Evolutionary conservation across 192 early-diverging fungal genomes (phyloP).

Genomic region (Thoreauomyces humboldtii): DNA sequence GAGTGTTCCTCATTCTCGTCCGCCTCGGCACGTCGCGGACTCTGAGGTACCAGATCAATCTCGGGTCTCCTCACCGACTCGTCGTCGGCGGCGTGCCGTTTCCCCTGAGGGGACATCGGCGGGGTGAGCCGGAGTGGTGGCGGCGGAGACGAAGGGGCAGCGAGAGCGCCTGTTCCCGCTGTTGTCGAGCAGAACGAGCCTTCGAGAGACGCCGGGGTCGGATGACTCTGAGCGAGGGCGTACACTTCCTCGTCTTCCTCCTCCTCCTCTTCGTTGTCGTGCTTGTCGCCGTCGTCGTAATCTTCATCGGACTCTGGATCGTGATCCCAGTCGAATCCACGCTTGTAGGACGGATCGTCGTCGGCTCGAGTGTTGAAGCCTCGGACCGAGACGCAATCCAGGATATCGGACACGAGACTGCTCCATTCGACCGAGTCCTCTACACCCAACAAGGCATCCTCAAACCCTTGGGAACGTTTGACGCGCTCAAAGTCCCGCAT

Average conservation of each 20-base stretch:
- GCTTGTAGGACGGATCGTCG: neutral
- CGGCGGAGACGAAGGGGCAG: neutral
- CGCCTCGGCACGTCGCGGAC: too few species aligned
- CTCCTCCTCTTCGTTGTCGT: neutral
- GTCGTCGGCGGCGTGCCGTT: neutral
- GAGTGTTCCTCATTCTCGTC: too few species aligned
- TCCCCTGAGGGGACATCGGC: neutral
- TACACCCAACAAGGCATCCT: neutral
- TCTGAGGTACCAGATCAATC: too few species aligned
- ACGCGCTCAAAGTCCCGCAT: neutral
- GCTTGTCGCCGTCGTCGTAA: neutral
- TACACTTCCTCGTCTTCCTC: slow-evolving; percentile 1
- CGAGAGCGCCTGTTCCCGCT: neutral
- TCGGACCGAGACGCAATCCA: neutral
- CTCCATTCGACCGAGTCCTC: neutral
- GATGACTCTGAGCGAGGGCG: neutral
- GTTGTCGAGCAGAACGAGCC: neutral
- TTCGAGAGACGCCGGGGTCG: neutral
- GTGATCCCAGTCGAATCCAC: neutral
- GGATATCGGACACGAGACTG: neutral
- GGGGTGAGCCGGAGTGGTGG: too few species aligned
- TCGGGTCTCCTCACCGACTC: too few species aligned
- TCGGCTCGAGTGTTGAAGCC: neutral
- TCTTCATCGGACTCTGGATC: neutral
- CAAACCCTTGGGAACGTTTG: neutral